These are phyloP conservation scores for Camelina sativa DNA, from an alignment of 345 rosid genomes.

Conservation along the genomic window DNA sequence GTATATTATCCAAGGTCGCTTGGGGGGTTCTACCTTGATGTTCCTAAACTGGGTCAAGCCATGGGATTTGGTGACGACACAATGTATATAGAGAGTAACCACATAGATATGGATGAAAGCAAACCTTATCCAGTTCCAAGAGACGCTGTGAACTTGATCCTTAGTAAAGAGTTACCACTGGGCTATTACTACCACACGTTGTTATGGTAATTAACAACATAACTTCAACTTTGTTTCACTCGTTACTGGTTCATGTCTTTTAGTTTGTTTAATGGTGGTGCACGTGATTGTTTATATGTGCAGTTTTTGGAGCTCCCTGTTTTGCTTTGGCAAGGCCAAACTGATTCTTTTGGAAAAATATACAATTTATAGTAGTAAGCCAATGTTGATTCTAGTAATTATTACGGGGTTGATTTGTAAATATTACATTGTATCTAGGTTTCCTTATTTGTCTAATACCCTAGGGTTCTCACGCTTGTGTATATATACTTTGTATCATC, in stretches of 20 bases:
- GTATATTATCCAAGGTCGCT: constrained; percentile 60
- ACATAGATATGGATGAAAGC: constrained; percentile 60
- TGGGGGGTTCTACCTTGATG: constrained; percentile 80
- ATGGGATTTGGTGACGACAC: constrained; percentile 65
- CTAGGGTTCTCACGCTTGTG: too few relatives aligned
- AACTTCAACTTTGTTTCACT: not conserved
- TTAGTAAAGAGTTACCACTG: constrained; percentile 79
- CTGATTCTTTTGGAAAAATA: not conserved
- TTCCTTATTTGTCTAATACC: too few relatives aligned
- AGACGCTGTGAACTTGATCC: constrained; percentile 63
- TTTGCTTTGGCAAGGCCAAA: not conserved
- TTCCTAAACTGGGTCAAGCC: constrained; percentile 63
- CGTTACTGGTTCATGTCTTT: not conserved
- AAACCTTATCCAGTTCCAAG: constrained; percentile 76
- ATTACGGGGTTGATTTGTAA: not conserved
- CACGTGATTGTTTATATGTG: not conserved
- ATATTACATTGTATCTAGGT: too few relatives aligned
- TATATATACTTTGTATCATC: too few relatives aligned
- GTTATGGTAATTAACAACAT: constrained; percentile 57
- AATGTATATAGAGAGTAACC: constrained; percentile 63
- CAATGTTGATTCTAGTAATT: not conserved
- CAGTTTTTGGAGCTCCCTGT: not conserved
- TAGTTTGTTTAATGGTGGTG: not conserved
- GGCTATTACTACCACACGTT: constrained; percentile 66
- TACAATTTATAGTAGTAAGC: not conserved